These are phyloP conservation scores for Venturia oleaginea DNA, from an alignment of 2,329 filamentous ascomycete species.

Conservation along the genomic window DNA sequence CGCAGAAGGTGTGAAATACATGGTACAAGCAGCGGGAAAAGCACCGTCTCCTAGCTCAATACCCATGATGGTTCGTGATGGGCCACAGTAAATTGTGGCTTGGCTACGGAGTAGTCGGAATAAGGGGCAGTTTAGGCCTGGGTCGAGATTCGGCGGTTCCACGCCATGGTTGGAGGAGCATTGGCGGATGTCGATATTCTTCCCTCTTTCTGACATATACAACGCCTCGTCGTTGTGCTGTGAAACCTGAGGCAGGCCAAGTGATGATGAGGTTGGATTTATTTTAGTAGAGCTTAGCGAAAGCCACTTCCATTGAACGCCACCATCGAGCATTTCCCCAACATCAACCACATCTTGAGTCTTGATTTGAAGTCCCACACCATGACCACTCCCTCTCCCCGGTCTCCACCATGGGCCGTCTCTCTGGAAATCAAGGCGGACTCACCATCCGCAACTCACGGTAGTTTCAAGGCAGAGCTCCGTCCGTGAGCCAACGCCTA, in stretches of 20 bases:
- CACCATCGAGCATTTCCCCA: background rate
- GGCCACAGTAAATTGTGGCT: background rate
- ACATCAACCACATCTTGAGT: background rate
- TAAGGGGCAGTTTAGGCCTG: background rate
- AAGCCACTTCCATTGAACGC: background rate
- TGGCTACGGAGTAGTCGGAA: background rate
- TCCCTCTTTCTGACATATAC: background rate
- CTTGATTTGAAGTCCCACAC: background rate
- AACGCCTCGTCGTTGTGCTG: background rate
- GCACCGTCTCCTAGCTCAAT: background rate
- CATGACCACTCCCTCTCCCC: background rate
- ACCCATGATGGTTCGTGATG: background rate
- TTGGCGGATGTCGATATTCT: background rate
- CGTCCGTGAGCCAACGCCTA: background rate
- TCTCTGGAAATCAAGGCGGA: background rate
- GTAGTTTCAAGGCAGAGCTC: background rate
- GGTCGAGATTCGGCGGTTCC: background rate
- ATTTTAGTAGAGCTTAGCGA: background rate
- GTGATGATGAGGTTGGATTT: background rate
- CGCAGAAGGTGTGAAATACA: background rate
- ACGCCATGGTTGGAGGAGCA: background rate
- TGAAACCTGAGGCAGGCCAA: background rate
- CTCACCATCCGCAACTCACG: background rate
- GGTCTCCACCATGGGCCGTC: background rate
- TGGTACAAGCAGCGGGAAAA: background rate